Evolutionary conservation across 148 eudicot genomes (phyloP).

Genomic region (Tetragonia tetragonoides): DNA sequence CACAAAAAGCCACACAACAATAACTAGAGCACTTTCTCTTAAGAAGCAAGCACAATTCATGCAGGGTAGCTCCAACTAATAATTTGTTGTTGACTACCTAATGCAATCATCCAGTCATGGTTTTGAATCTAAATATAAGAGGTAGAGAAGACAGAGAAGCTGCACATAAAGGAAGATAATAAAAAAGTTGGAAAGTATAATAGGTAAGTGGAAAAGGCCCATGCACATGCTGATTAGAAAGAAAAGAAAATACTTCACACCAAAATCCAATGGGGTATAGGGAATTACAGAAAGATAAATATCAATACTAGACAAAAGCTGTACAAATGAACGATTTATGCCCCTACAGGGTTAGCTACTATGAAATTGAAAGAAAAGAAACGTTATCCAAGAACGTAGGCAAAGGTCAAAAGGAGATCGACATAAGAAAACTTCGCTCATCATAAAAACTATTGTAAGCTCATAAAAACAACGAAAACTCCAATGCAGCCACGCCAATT

Average conservation of each 20-base stretch:
- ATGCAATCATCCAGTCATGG: background rate
- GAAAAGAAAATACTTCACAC: no score
- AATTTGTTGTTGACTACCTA: background rate
- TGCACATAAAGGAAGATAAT: background rate
- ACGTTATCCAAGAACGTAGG: background rate
- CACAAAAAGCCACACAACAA: no score
- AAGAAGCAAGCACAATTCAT: background rate
- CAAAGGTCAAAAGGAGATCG: background rate
- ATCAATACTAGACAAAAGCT: no score
- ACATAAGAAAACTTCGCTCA: background rate
- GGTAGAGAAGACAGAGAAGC: background rate
- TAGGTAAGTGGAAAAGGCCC: background rate
- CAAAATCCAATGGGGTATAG: background rate
- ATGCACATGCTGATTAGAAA: no score
- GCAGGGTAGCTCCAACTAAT: background rate
- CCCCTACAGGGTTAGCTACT: background rate
- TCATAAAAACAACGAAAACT: background rate
- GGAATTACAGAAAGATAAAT: no score
- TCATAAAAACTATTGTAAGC: background rate
- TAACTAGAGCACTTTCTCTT: no score
- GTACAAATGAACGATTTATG: background rate
- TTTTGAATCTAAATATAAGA: no score
- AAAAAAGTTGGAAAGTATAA: background rate
- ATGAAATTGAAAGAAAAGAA: background rate
- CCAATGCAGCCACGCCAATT: background rate